Evolutionary conservation across 208 protist genomes (phyloP).

Genomic region (Angomonas ambiguus): DNA sequence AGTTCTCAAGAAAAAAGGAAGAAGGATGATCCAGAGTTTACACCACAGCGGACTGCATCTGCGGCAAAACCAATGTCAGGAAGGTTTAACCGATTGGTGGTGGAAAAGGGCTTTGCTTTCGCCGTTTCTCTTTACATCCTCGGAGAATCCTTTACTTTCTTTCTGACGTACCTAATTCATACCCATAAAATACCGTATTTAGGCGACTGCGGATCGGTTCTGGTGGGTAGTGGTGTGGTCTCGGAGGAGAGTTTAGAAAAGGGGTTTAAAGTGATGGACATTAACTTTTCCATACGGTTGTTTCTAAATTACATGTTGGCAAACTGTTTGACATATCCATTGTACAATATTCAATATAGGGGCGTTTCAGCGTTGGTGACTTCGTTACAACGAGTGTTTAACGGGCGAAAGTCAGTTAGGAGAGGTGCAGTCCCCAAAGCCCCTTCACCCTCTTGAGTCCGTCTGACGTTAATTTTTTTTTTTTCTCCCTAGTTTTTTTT

Average conservation of each 20-base stretch:
- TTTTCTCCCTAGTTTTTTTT: slow-evolving; percentile 2
- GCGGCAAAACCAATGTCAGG: slow-evolving; percentile 14
- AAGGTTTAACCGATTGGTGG: slow-evolving; percentile 64
- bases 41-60: not conserved
- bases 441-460: slow-evolving; percentile 2
- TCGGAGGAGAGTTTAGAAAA: slow-evolving; percentile 31
- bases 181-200: slow-evolving; percentile 33
- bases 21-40: not conserved
- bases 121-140: slow-evolving; percentile 60
- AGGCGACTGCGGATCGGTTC: slow-evolving; percentile 50
- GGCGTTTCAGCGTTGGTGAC: slow-evolving; percentile 45
- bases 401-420: not conserved
- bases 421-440: slow-evolving; percentile 22
- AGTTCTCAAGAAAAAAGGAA: too few relatives aligned
- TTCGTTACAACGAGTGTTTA: slow-evolving; percentile 14
- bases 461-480: not conserved
- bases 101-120: slow-evolving; percentile 45
- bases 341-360: slow-evolving; percentile 36
- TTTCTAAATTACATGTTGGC: slow-evolving; percentile 65
- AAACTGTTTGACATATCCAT: slow-evolving; percentile 50
- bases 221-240: slow-evolving; percentile 18
- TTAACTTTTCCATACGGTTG: slow-evolving; percentile 52
- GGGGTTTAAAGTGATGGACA: slow-evolving; percentile 35
- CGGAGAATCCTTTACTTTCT: slow-evolving; percentile 54
- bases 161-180: slow-evolving; percentile 53